Evolutionary conservation across 345 rosid genomes (phyloP).

Genomic region (Psidium friedrichsthalianum): DNA sequence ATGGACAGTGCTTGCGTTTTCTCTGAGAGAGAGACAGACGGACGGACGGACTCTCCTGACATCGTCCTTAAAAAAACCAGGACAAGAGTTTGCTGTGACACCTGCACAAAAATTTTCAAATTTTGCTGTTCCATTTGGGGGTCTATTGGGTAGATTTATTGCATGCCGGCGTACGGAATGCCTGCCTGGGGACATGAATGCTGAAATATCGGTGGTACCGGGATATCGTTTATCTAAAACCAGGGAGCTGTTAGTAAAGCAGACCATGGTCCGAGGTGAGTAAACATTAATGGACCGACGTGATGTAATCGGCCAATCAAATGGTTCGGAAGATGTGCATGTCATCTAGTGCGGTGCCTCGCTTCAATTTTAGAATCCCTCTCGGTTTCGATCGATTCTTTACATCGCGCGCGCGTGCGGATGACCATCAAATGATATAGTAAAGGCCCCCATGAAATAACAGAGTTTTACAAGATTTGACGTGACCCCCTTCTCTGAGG

Average conservation of each 20-base stretch:
- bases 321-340: neutral
- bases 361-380: neutral
- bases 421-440: neutral
- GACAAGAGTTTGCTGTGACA: neutral
- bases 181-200: neutral
- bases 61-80: neutral
- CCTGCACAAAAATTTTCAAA: neutral
- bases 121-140: neutral
- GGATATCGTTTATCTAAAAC: neutral
- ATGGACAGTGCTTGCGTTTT: neutral
- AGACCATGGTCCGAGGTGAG: neutral
- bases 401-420: neutral
- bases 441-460: neutral
- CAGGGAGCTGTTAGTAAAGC: neutral
- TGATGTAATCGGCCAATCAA: neutral
- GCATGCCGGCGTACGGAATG: neutral
- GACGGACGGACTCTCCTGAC: neutral
- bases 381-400: neutral
- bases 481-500: neutral
- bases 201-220: neutral
- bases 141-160: neutral
- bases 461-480: neutral
- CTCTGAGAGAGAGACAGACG: neutral
- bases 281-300: neutral
- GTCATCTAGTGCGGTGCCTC: accelerated